phyloP scores from a whole-genome alignment of 805 yeast species.

The Metschnikowia aberdeeniae region DNA sequence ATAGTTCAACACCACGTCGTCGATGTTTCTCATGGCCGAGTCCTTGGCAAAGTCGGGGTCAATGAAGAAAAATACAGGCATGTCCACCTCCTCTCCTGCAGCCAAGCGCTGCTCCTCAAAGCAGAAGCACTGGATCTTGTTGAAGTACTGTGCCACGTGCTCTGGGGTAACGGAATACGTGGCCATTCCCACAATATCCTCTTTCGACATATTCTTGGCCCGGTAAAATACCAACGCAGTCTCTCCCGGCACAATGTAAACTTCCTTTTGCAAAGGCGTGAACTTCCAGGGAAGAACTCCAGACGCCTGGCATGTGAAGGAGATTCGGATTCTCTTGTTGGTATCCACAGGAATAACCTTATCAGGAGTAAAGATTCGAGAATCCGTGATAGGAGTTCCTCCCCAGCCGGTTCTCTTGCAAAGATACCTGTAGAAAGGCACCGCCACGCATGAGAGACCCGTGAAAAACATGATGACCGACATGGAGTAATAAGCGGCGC shows the following conservation, averaged over 20 bases:
- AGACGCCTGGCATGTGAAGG: constrained; percentile 89
- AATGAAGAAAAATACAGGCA: constrained; percentile 96
- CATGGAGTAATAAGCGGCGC: constrained; percentile 62
- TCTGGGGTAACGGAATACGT: constrained; percentile 96
- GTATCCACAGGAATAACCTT: constrained; percentile 84
- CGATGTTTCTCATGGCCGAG: constrained; percentile 86
- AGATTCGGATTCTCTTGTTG: constrained; percentile 72
- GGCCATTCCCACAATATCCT: constrained; percentile 97
- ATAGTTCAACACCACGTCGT: constrained; percentile 86
- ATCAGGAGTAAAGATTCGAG: constrained; percentile 75
- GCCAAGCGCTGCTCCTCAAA: constrained; percentile 91
- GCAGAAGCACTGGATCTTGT: constrained; percentile 96
- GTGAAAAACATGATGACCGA: constrained; percentile 68
- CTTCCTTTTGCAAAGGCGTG: constrained; percentile 91
- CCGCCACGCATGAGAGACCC: constrained; percentile 83
- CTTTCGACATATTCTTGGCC: constrained; percentile 80
- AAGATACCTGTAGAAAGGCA: constrained; percentile 84
- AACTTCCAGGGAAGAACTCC: constrained; percentile 92
- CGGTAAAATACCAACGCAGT: constrained; percentile 94
- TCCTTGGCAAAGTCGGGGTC: constrained; percentile 95
- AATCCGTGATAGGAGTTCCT: constrained; percentile 90
- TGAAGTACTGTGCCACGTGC: constrained; percentile 92
- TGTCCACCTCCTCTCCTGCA: constrained; percentile 97
- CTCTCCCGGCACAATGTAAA: constrained; percentile 91
- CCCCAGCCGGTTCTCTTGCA: constrained; percentile 96